Base-by-base conservation (phyloP, 352 stramenopile genomes). In the Aphanomyces euteiches region DNA sequence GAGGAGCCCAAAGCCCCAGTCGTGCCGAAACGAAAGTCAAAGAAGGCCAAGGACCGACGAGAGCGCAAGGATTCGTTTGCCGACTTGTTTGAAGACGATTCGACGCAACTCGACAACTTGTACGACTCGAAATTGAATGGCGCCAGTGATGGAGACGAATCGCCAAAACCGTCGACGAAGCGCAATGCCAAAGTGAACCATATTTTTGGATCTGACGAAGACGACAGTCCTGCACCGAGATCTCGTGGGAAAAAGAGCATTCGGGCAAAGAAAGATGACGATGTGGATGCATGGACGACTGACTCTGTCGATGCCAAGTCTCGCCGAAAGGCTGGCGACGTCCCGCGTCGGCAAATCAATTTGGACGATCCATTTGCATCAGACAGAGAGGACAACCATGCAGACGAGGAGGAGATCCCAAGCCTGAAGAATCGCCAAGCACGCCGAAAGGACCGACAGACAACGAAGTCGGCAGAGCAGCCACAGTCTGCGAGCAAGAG, bases 61-160 rank as follows among this genome's bases (percentile, higher is more conserved):
- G 21, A 34, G 3, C 56, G 56, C 10, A 64, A 64, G 56, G 56
- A 64, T 34, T 64, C 56, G 56, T 64, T 64, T 64, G 56, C 21
- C 4, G 56, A 64, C 15, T 34, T 64, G 15, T 64, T 64, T 19
- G 56, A 64, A 34, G 28, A 41, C 34, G 56, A 64, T 17, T 6
- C 21, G 56, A 36, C 50, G 6, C 15, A 19, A 37, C 10, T 19
- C 50, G 28, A 59, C 17, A 12, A 4, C n/a, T 36, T 37, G 50
- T 59, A 34, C 50, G 50, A 59, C n/a, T 3, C 38, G 5, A 34
- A 59, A 59, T n/a, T 39, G 3, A 36, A 59, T 8, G 50, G 17
- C 50, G 28, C 34, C 50, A 36, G 38, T 6, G 50, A 59, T 5
- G 19, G 28, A 39, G 50, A 59, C 50, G 50, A 41, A 17, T 12